Base-by-base conservation (phyloP, 768 basidiomycete species). In the Neoboletus brunneissimus region DNA sequence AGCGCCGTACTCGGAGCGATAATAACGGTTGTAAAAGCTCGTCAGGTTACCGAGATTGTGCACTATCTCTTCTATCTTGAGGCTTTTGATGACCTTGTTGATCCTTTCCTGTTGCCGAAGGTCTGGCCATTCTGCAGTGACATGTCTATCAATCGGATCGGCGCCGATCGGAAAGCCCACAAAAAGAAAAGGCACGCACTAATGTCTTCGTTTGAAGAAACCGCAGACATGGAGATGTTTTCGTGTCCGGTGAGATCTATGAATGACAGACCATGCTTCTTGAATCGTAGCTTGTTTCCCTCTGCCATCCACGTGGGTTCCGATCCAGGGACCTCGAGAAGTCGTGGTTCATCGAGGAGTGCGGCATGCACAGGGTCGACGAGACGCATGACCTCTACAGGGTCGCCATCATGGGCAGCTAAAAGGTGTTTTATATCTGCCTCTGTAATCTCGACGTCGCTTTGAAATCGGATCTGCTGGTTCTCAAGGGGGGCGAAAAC, bases 31-130 rank as follows among this genome's bases (percentile, higher is more conserved):
- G 64, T 76, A 75, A 68, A 77, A 77, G 15, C 72, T 62, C 2
- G 76, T 75, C 27, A 78, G 63, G n/a, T 62, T 64, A 9, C 59
- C 61, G 49, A 78, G 69, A 56, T 75, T 69, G 7, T 66, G 48
- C 46, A 75, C 66, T 59, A 68, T 61, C 76, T 78, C 81, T 0
- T 48, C 43, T 16, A 43, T 22, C 5, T 54, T 51, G 16, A 59
- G 15, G 23, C 13, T 29, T 20, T 35, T 18, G 7, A 59, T 56
- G 38, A 53, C 56, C 5, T 45, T 3, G 25, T 25, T 20, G 27
- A 68, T 46, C 44, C 41, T 60, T 25, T 64, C 61, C 40, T 66
- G 48, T 15, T 57, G 50, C 18, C 46, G 55, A 15, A 61, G 25
- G 44, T 49, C 22, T 20, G 67, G 62, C 58, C 67, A 66, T 18